Base-by-base conservation (phyloP, 805 yeast genomes). In the Saccharomycopsis amapae region DNA sequence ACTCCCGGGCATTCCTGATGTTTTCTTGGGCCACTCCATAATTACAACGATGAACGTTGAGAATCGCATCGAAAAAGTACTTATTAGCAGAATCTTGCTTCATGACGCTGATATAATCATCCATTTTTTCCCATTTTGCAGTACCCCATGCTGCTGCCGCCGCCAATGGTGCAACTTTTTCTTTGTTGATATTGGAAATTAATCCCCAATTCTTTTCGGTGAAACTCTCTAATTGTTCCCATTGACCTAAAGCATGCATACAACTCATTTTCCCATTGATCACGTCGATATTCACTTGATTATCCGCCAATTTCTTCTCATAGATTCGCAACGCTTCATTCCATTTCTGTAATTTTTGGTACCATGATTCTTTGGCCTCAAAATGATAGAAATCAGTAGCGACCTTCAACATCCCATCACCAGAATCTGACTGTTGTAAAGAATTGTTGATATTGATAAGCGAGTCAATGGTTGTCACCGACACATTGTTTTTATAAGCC, bases 91-190 rank as follows among this genome's bases (percentile, higher is more conserved):
- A 85, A 51, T 87, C 96, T 2, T 78, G 69, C 54, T 86, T 86
- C 95, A 93, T 88, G 1, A 85, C 95, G 53, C 78, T 69, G 46
- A 90, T 89, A 56, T 88, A 93, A 5, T 84, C 76, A 57, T 86
- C 97, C 88, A 94, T 89, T 56, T 85, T 73, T 54, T 88, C 96
- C 98, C 98, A 94, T 58, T 86, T 93, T 1, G 90, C 90, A 35
- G 94, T 68, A 13, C 97, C 97, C 98, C 98, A 93, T 1, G 97
- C 87, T 1, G 98, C 97, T 2, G 97, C 97, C 0, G 98, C 98
- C 0, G 97, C 98, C 44, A 94, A 67, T 1, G 98, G 97, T 1
- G 98, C 98, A 55, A 93, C 88, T 4, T 81, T 77, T 46, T 96
- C 71, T 55, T 81, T 76, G 33, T 79, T 77, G 15, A 87, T 95